phyloP scores from a whole-genome alignment of 129 eudicot species.

The Saussurea involucrata region DNA sequence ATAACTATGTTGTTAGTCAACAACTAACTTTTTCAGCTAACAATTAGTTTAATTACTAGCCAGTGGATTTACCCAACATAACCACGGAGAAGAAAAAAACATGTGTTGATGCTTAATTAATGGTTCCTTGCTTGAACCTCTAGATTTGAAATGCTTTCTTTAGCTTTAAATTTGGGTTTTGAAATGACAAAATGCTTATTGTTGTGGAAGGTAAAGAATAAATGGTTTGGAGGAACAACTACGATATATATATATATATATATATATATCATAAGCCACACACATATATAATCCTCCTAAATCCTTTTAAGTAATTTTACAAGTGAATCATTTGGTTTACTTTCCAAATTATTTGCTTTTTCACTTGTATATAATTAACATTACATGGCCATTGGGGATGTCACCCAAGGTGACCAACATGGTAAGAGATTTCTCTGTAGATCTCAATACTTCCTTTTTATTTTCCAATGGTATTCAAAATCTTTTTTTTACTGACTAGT shows the following conservation, averaged over 20 bases:
- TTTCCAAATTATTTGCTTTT: neutral
- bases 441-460: neutral
- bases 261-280: too few species aligned
- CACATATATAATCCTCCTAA: slow-evolving; percentile 1
- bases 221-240: neutral
- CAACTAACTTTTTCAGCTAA: too few species aligned
- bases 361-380: neutral
- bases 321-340: neutral
- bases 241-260: neutral
- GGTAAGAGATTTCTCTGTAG: slow-evolving; percentile 14
- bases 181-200: neutral
- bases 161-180: neutral
- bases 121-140: slow-evolving; percentile 7
- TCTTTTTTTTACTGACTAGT: neutral
- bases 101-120: neutral
- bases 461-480: neutral
- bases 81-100: neutral
- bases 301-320: neutral
- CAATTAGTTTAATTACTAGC: neutral
- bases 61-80: neutral
- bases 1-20: too few species aligned
- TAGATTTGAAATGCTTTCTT: slow-evolving; percentile 9
- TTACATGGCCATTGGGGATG: slow-evolving; percentile 22
- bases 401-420: slow-evolving; percentile 16
- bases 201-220: neutral